Evolutionary conservation across 2,329 filamentous ascomycete genomes (phyloP), one percentile per base, ranked within the genome.

Genomic region (Atkinsonella texensis): DNA sequence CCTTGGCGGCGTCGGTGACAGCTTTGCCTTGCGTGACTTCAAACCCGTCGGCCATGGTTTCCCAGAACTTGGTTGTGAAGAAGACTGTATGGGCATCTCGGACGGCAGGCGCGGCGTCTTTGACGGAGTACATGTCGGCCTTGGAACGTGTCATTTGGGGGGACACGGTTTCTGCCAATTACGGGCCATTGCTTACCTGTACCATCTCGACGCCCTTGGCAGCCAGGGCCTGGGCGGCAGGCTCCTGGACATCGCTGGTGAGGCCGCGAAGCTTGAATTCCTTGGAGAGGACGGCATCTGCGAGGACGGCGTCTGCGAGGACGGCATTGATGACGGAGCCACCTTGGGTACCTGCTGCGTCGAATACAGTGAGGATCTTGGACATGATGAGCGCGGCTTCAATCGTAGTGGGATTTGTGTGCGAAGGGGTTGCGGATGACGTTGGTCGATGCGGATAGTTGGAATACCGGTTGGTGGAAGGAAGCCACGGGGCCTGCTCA

Each of bases 271-370:
- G 64, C 28, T 63, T 65, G 63, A 69, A 76, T 45, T 70, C 62
- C 32, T 68, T 63, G 39, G 67, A 70, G 15, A 75, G 66, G n/a
- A 58, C 60, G 2, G 74, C 59, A 63, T 78, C 70, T 50, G 65
- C 65, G 54, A 77, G 71, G 54, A 77, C 66, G 49, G 65, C 62
- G 3, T 78, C 70, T 50, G 65, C 65, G 54, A 77, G 71, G 54
- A 77, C 66, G 49, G 65, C 62, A 2, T 60, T 54, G 51, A 75
- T 65, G 32, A 77, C 71, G 32, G 72, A 74, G 38, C 70, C 70
- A 42, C 74, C 75, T 59, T 78, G 74, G 54, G 69, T 68, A 52
- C 73, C 74, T 2, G 74, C 75, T 49, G 71, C 71, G 28, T 73
- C 73, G 48, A 75, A 74, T n/a, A 74, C 69, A 12, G 67, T 65